Evolutionary conservation across 2,329 filamentous ascomycete genomes (phyloP), one percentile per base, ranked within the genome.

Genomic region (Fusarium camptoceras): DNA sequence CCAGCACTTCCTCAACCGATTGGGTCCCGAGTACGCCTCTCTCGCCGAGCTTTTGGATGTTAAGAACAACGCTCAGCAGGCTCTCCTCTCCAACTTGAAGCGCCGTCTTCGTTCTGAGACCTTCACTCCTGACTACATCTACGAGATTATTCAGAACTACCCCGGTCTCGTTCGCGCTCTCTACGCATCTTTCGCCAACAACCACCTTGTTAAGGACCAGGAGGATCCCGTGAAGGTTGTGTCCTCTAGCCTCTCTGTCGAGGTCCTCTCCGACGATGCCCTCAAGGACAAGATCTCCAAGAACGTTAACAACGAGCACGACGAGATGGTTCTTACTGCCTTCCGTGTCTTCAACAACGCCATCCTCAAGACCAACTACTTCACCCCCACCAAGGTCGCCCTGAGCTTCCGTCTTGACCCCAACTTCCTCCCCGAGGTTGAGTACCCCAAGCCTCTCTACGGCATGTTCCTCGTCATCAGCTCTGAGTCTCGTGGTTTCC

Each of bases 391-490:
- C 70, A 99, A 99, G 87, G 95, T 99, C 41, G 96, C 96, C 12
- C 87, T 99, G 73, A 97, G 94, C 84, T 99, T 99, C 89, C 92
- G 96, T 57, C 84, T 99, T 66, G 92, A 98, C 78, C 93, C 94
- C 9, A 87, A 84, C 42, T 99, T 99, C 87, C 85, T 99, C 39
- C 96, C 96, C 7, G 87, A 91, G 66, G 90, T 94, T 55, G 96
- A 99, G 81, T 99, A 99, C 80, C 93, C 96, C 46, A 93, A 95
- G 80, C 93, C 91, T 9, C 86, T 99, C 11, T 99, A 96, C 76
- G 96, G 96, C 71, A 99, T 99, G 96, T 99, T 99, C 87, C 87
- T 99, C 54, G 93, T 99, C 71, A 98, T 99, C 80, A 94, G 94
- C 76, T 95, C 96, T 14, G 96, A 99, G 82, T 97, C 97, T 77